Evolutionary conservation across 371 early-diverging fungal genomes (phyloP), one percentile per base, ranked within the genome.

Genomic region (Blastocladiella emersonii): DNA sequence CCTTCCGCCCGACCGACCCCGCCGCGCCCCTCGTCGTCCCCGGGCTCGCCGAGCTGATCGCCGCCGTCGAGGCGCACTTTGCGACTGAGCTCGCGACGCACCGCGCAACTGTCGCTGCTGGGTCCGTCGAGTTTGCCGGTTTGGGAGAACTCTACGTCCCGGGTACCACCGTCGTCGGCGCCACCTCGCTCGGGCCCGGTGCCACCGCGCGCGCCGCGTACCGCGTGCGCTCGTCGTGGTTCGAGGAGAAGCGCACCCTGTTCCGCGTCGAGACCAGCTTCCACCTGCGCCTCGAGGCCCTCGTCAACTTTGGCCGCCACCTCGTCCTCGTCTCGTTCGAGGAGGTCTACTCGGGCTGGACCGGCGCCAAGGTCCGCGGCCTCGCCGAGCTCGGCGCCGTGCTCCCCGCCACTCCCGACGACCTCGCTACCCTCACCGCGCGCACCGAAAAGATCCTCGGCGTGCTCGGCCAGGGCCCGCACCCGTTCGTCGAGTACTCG

Each of bases 191-290:
- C 19, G 74, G 71, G 25, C 7, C 13, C 7, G 65, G 57, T 32
- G 57, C 59, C 6, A 35, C 57, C 34, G 32, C 32, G 21, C 5
- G 3, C 10, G 64, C 70, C 34, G 70, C 60, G 21, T 76, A 64
- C 59, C 35, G 37, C 51, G 73, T 77, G 34, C 30, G 27, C 39
- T 45, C 66, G 51, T 32, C 43, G 19, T 69, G 68, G 63, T 77
- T 65, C 62, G 71, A 76, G 60, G 78, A 71, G 34, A 56, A 65
- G 43, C 43, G 65, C 35, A 68, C 75, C 34, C 56, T 77, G 43
- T 67, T 77, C 43, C 70, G 73, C 6, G 65, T 61, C 15, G 72
- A 74, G 56, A 69, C 67, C 61, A 56, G 61, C 43, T 77, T 76
- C 63, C 65, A 71, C 51, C 25, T 75, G 36, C 61, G 45, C 32